Conservation (phyloP, 495 filamentous ascomycete genomes). For the Neurospora sp. region DNA sequence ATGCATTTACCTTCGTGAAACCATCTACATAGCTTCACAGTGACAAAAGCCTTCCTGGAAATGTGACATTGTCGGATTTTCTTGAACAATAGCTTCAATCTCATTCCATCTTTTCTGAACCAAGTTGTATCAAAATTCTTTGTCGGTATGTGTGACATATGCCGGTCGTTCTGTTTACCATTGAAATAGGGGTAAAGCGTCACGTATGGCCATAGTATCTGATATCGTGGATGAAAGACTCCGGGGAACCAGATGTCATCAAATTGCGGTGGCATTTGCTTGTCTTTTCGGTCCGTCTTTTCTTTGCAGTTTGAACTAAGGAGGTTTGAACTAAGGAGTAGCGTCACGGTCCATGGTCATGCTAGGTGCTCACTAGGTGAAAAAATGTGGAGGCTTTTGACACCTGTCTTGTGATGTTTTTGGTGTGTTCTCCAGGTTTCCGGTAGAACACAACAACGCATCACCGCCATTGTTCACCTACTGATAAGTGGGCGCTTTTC, state of each 20-base stretch:
- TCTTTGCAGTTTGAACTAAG: too few species aligned
- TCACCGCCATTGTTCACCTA: neutral
- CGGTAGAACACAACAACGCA: neutral
- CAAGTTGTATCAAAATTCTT: neutral
- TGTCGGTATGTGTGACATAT: neutral
- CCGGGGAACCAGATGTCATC: neutral
- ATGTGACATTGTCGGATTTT: neutral
- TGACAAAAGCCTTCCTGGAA: neutral
- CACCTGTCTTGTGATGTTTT: neutral
- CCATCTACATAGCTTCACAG: neutral
- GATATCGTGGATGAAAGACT: neutral
- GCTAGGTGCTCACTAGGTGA: neutral
- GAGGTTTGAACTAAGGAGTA: neutral
- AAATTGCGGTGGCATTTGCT: too few species aligned
- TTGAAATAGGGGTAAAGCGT: neutral
- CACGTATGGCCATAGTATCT: neutral
- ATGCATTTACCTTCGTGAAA: neutral
- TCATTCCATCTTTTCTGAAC: neutral
- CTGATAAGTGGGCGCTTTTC: neutral
- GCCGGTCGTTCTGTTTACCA: neutral
- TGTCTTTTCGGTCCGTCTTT: too few species aligned
- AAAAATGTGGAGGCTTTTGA: neutral
- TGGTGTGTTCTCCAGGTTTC: neutral
- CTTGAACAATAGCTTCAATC: neutral
- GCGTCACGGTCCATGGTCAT: neutral